Conservation (phyloP, 257 asterid species). For the Lantana camara region DNA sequence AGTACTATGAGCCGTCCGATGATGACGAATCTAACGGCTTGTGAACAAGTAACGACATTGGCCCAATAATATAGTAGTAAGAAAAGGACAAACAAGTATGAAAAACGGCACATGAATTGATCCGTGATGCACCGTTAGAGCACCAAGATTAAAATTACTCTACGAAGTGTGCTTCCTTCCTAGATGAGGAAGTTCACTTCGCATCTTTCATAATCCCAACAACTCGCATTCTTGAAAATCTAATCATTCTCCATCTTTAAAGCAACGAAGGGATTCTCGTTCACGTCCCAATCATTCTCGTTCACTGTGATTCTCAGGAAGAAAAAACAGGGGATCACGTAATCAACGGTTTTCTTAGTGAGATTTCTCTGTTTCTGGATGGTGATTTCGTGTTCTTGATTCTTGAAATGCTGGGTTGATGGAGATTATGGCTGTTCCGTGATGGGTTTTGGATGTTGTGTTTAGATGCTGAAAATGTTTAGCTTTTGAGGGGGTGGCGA, state of each 20-base stretch:
- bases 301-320: constrained; percentile 20
- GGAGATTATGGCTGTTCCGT: constrained; percentile 3
- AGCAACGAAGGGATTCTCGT: constrained; percentile 51
- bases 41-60: constrained; percentile 18
- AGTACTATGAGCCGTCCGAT: constrained; percentile 36
- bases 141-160: constrained; percentile 22
- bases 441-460: constrained; percentile 36
- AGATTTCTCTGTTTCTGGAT: constrained; percentile 3
- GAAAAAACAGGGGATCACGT: background rate
- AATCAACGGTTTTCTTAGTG: constrained; percentile 12
- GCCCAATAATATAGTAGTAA: constrained; percentile 15
- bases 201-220: constrained; percentile 35
- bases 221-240: constrained; percentile 32
- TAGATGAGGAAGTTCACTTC: constrained; percentile 25
- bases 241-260: constrained; percentile 37
- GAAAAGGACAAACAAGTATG: constrained; percentile 35
- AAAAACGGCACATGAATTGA: constrained; percentile 52
- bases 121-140: constrained; percentile 23
- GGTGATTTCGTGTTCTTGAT: background rate
- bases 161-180: constrained; percentile 14
- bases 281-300: constrained; percentile 18
- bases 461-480: constrained; percentile 34
- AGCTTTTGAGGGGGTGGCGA: constrained; percentile 25
- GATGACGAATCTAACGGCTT: constrained; percentile 27
- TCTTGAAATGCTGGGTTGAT: background rate